Base-by-base conservation (phyloP, 2,329 filamentous ascomycete species). In the Emericellopsis atlantica region DNA sequence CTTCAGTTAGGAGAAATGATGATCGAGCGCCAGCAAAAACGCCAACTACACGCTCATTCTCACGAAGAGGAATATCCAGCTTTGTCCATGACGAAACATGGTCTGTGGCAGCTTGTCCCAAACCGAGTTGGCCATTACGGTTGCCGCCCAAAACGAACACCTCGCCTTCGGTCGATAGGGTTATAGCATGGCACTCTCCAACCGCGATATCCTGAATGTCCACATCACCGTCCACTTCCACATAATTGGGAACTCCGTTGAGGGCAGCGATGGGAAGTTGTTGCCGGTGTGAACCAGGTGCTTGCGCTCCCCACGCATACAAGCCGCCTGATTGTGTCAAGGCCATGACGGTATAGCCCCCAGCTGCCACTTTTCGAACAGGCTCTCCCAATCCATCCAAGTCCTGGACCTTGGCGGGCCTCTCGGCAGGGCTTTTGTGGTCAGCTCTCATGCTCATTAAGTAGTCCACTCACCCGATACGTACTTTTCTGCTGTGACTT, bases 111-210 rank as follows among this genome's bases (percentile, higher is more conserved):
- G 44, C 31, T 18, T 29, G 39, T 6, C 51, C 51, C 21, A 74
- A 43, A 1, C 77, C 79, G 12, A 81, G 63, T 51, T 83, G 79
- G 0, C 77, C 76, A 48, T 74, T 74, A 2, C 48, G 47, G 43
- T 80, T 79, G 31, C 65, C 60, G 0, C 79, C 79, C 35, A 72
- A 61, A 4, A 71, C 69, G 46, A 69, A 80, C 0, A 82, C 54
- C 16, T 59, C 58, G 1, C 66, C 65, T 2, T 66, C 59, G 0
- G 60, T 58, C 0, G 67, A 72, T 21, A 82, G 52, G 6, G 69
- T 69, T 8, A 80, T 59, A n/a, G 75, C 63, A 53, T 83, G 78
- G 7, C 64, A 62, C 31, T 72, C 68, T 0, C 79, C 79, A 6
- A 82, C 51, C 1, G 66, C 72, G 32, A 79, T 60, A 46, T 81